These are phyloP conservation scores for Microcyclospora pomicola DNA, from an alignment of 2,329 filamentous ascomycete species.

Conservation along the genomic window DNA sequence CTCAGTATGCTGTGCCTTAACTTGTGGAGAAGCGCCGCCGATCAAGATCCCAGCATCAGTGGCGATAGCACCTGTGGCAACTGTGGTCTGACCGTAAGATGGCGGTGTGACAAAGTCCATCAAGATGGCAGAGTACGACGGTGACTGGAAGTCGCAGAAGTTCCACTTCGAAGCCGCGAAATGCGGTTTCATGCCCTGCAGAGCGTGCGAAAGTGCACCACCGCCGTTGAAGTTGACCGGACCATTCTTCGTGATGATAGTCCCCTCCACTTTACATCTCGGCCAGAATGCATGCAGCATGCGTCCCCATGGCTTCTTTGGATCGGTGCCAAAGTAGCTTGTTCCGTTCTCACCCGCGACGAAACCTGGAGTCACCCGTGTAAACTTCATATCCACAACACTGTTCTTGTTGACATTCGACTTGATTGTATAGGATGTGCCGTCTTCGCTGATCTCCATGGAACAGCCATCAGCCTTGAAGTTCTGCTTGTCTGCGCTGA, in stretches of 20 bases:
- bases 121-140: slow-evolving; percentile 72
- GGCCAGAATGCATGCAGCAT: slow-evolving; percentile 96
- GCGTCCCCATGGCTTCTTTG: slow-evolving; percentile 71
- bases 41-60: slow-evolving; percentile 69
- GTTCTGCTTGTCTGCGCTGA: slow-evolving; percentile 67
- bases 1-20: slow-evolving; percentile 54
- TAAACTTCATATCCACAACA: slow-evolving; percentile 76
- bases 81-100: slow-evolving; percentile 75
- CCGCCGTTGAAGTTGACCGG: slow-evolving; percentile 69
- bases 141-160: slow-evolving; percentile 81
- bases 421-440: slow-evolving; percentile 74
- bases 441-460: slow-evolving; percentile 73
- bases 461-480: slow-evolving; percentile 82
- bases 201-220: slow-evolving; percentile 66
- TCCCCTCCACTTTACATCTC: slow-evolving; percentile 66
- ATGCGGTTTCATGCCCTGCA: slow-evolving; percentile 98
- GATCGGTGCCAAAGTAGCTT: slow-evolving; percentile 75
- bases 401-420: slow-evolving; percentile 68
- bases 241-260: slow-evolving; percentile 68
- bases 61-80: slow-evolving; percentile 69
- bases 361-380: slow-evolving; percentile 64
- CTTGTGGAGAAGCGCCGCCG: slow-evolving; percentile 50
- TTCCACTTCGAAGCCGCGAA: slow-evolving; percentile 87
- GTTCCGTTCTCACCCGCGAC: slow-evolving; percentile 73
- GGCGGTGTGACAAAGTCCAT: slow-evolving; percentile 95